Evolutionary conservation across 2,329 filamentous ascomycete genomes (phyloP).

Genomic region (Sarocladiaceae sp.): DNA sequence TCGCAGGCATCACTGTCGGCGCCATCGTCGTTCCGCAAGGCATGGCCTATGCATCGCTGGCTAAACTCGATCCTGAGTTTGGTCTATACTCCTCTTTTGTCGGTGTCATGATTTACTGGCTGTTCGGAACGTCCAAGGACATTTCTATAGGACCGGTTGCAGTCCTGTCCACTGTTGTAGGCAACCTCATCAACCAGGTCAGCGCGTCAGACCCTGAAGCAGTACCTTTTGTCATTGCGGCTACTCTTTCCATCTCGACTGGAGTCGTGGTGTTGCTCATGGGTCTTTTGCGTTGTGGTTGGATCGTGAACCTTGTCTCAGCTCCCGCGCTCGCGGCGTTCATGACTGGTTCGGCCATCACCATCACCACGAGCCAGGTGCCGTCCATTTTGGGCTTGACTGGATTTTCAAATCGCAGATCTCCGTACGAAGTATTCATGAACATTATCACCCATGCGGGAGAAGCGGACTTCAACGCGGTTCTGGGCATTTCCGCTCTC

Average conservation of each 20-base stretch:
- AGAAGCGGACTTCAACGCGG: slow-evolving; percentile 69
- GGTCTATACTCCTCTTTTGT: slow-evolving; percentile 89
- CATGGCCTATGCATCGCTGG: slow-evolving; percentile 90
- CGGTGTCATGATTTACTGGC: slow-evolving; percentile 92
- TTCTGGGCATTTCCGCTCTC: slow-evolving; percentile 81
- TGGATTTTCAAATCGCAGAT: slow-evolving; percentile 67
- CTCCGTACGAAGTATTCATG: slow-evolving; percentile 80
- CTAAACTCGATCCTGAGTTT: slow-evolving; percentile 74
- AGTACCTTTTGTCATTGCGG: slow-evolving; percentile 65
- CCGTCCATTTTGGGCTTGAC: slow-evolving; percentile 76
- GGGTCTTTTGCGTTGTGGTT: slow-evolving; percentile 75
- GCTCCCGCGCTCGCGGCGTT: slow-evolving; percentile 88
- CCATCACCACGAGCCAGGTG: slow-evolving; percentile 80
- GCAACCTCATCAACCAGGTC: slow-evolving; percentile 70
- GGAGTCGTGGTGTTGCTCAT: slow-evolving; percentile 75
- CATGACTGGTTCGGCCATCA: slow-evolving; percentile 94
- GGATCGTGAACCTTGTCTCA: slow-evolving; percentile 91
- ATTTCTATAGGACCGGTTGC: slow-evolving; percentile 97
- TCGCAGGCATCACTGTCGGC: slow-evolving; percentile 65
- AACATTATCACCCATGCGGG: slow-evolving; percentile 73
- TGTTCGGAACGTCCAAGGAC: slow-evolving; percentile 97
- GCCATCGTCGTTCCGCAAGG: slow-evolving; percentile 84
- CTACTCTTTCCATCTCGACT: slow-evolving; percentile 70
- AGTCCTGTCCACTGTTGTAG: slow-evolving; percentile 88
- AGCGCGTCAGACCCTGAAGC: slow-evolving; percentile 40